Percentiles rank a stretch among this genome's conserved stretches.
These are phyloP conservation scores for Skeletonema tropicum DNA, from an alignment of 108 stramenopile genomes.

Conservation along the genomic window DNA sequence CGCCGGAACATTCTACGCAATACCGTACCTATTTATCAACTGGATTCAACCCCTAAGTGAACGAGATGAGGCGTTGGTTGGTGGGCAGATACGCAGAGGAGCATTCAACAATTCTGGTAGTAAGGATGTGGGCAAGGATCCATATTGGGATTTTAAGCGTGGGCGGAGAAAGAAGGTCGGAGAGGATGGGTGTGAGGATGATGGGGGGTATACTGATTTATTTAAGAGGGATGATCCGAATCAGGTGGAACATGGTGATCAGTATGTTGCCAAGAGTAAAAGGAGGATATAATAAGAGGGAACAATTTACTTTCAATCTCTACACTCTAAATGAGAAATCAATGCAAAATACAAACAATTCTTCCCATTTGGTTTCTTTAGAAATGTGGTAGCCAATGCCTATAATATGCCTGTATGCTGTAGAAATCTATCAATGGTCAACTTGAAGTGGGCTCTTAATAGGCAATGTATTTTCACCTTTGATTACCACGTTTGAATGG, in stretches of 20 bases:
- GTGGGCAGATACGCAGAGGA: constrained; percentile 71
- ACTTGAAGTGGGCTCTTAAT: too few species aligned
- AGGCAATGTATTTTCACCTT: too few species aligned
- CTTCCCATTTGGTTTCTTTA: too few species aligned
- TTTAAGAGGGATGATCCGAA: constrained; percentile 60
- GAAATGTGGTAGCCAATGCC: too few species aligned
- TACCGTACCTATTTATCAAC: constrained; percentile 44
- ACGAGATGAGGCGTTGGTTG: constrained; percentile 63
- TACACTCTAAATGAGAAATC: too few species aligned
- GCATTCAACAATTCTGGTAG: constrained; percentile 79
- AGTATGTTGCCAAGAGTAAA: constrained; percentile 42
- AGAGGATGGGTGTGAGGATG: constrained; percentile 55
- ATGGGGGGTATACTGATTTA: constrained; percentile 65
- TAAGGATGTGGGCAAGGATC: constrained; percentile 79
- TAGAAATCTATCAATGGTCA: too few species aligned
- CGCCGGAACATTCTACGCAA: constrained; percentile 32
- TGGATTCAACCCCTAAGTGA: constrained; percentile 38
- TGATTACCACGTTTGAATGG: too few species aligned
- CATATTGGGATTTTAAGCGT: constrained; percentile 80
- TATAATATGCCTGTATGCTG: too few species aligned
- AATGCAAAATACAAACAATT: too few species aligned
- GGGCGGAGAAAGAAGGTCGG: constrained; percentile 51
- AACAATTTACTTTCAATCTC: too few species aligned
- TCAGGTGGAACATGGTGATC: constrained; percentile 55
- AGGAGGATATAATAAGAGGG: constrained; percentile 6